phyloP scores from a whole-genome alignment of 73 alveolate species.

The Paramecium sonneborni region DNA sequence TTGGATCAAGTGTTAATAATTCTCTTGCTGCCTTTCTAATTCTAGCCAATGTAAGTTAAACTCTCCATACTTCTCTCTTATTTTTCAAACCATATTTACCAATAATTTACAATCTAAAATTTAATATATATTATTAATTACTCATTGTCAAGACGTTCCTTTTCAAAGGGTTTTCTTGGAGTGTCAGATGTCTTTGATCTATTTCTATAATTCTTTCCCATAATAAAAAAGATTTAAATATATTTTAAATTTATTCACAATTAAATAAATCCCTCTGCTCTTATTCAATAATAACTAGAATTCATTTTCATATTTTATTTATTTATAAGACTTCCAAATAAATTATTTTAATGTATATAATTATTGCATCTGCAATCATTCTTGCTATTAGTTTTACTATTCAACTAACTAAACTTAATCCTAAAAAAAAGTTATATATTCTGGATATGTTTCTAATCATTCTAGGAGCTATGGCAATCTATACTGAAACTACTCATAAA shows the following conservation, averaged over 20 bases:
- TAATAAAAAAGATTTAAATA: slow-evolving; percentile 56
- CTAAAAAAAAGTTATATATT: neutral
- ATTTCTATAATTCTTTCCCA: slow-evolving; percentile 60
- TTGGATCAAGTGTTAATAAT: slow-evolving; percentile 94
- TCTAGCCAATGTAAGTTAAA: slow-evolving; percentile 92
- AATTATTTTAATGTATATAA: slow-evolving; percentile 13
- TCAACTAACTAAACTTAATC: neutral
- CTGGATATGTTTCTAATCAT: slow-evolving; percentile 8
- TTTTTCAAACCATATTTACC: slow-evolving; percentile 97
- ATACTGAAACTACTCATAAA: neutral
- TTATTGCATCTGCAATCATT: neutral
- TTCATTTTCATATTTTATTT: neutral
- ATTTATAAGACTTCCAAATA: neutral
- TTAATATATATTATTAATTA: slow-evolving; percentile 51
- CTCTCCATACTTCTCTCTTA: slow-evolving; percentile 99
- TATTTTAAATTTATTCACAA: slow-evolving; percentile 40
- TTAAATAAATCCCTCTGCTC: slow-evolving; percentile 28
- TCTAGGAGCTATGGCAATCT: slow-evolving; percentile 4
- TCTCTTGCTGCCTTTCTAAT: slow-evolving; percentile 98
- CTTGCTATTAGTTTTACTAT: slow-evolving; percentile 25
- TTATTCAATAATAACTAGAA: neutral
- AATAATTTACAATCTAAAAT: slow-evolving; percentile 83
- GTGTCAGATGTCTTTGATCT: slow-evolving; percentile 82
- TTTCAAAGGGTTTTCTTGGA: slow-evolving; percentile 96
- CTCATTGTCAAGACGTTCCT: slow-evolving; percentile 93